Base-by-base conservation (phyloP, 176 grass and related monocot species). In the Eragrostis nindensis region DNA sequence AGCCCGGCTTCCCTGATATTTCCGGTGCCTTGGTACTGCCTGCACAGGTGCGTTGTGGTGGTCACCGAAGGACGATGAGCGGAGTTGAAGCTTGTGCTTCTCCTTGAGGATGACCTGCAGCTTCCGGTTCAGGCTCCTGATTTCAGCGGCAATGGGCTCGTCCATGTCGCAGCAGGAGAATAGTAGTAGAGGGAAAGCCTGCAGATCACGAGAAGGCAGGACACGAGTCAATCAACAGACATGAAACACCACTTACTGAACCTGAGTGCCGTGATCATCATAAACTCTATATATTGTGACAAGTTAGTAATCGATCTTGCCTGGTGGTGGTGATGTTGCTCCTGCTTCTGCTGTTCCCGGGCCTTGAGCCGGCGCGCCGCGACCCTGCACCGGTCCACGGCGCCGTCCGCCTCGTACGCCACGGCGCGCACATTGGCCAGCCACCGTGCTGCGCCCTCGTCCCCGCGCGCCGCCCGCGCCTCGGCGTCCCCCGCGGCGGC, bases 51-150 rank as follows among this genome's bases (percentile, higher is more conserved):
- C 68, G 22, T 16, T 18, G 47, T 71, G 70, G 2, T 77, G 73
- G 6, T 70, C 77, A 17, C 60, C 55, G 41, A 52, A 8, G 52
- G 49, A n/a, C n/a, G n/a, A 25, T 12, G 82, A 30, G 0, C 76
- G 26, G 48, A 95, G 93, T 75, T 86, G 84, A 13, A 95, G 85
- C 74, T 54, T 64, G 44, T 62, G 30, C 77, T 77, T 79, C 79
- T 84, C 56, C 64, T 80, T 92, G 15, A 81, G n/a, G 53, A 95
- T 71, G 3, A 50, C 79, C 65, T 80, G 66, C 74, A 95, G 78
- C 45, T 67, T 92, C 79, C 22, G 73, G 80, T 80, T 92, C 18
- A 92, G 47, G 46, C 16, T 78, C 71, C 66, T 95, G 62, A 92
- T 29, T 12, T 79, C 70, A 18, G 24, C 70, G 21, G 47, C 79